Conservation (phyloP, 208 protist genomes). For the Kentomonas sorsogonicus region DNA sequence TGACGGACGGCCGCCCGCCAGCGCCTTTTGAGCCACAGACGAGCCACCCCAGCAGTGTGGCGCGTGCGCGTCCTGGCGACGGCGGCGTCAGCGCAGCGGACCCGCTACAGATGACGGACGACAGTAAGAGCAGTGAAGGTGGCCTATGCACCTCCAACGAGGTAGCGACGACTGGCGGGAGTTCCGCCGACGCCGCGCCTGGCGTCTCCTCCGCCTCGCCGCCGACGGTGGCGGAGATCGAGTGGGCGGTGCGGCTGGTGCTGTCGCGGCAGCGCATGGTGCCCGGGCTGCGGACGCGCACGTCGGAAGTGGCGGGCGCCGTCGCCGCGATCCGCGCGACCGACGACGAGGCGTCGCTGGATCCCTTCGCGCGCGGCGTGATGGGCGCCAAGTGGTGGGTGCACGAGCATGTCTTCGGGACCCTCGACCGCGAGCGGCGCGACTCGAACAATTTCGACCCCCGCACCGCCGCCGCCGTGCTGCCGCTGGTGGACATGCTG, state of each 20-base stretch:
- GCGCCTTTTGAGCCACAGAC: background rate
- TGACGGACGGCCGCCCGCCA: no score
- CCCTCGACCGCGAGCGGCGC: conserved; percentile 24
- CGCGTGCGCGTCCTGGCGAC: background rate
- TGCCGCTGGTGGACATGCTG: conserved; percentile 61
- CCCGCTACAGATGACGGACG: background rate
- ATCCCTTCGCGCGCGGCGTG: conserved; percentile 17
- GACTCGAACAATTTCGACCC: conserved; percentile 35
- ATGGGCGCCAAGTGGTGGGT: conserved; percentile 21
- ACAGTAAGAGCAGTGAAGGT: background rate
- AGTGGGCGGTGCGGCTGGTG: conserved; percentile 57
- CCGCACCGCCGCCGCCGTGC: conserved; percentile 27
- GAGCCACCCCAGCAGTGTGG: background rate
- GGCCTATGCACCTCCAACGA: background rate
- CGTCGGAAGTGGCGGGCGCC: background rate
- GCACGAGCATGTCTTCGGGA: conserved; percentile 27
- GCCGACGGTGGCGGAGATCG: conserved; percentile 43
- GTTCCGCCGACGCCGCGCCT: background rate
- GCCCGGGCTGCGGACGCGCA: conserved; percentile 17
- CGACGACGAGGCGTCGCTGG: conserved; percentile 17
- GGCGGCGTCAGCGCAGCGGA: background rate
- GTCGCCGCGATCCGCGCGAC: conserved; percentile 2
- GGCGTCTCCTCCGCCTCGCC: conserved; percentile 1
- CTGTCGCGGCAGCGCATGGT: conserved; percentile 48
- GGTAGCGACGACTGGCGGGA: background rate